These are phyloP conservation scores for Porphyra umbilicalis DNA, from an alignment of 31 red algal species.

Conservation along the genomic window DNA sequence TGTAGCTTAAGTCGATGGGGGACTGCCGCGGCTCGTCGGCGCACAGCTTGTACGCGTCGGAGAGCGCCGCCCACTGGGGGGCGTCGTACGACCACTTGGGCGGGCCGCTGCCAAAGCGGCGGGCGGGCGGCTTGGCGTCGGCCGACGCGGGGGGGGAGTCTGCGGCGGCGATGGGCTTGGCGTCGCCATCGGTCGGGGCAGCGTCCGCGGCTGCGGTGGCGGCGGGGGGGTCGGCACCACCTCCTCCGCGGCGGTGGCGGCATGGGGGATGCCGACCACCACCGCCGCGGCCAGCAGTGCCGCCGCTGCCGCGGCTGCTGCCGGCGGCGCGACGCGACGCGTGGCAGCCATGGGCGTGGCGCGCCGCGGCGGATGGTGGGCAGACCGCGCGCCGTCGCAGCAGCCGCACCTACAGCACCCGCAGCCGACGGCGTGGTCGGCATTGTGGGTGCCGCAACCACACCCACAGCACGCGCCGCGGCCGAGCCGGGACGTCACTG, in stretches of 20 bases:
- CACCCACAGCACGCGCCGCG: too few species aligned
- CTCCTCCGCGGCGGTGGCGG: too few species aligned
- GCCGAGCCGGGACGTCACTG: not conserved
- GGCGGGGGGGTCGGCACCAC: not conserved
- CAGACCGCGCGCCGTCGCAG: not conserved
- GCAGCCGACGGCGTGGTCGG: too few species aligned
- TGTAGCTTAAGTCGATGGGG: conserved; percentile 37
- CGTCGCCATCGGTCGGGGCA: not conserved
- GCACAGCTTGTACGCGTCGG: conserved; percentile 22
- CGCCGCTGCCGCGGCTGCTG: not conserved
- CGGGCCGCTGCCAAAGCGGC: not conserved
- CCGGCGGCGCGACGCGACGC: not conserved
- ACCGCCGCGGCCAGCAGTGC: not conserved
- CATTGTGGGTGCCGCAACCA: too few species aligned
- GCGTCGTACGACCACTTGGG: conserved; percentile 3
- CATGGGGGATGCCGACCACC: not conserved
- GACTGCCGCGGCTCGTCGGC: conserved; percentile 29
- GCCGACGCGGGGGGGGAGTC: not conserved
- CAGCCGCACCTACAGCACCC: too few species aligned
- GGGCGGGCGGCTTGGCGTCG: not conserved
- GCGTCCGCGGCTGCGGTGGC: not conserved
- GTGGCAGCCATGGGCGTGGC: not conserved
- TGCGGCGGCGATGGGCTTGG: not conserved
- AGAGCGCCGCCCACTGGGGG: conserved; percentile 30
- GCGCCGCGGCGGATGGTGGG: not conserved